A percentile compares a stretch with the other conserved stretches of the same genome.
phyloP scores from a whole-genome alignment of 2,329 filamentous ascomycete genomes.

The Pezicula neosporulosa region DNA sequence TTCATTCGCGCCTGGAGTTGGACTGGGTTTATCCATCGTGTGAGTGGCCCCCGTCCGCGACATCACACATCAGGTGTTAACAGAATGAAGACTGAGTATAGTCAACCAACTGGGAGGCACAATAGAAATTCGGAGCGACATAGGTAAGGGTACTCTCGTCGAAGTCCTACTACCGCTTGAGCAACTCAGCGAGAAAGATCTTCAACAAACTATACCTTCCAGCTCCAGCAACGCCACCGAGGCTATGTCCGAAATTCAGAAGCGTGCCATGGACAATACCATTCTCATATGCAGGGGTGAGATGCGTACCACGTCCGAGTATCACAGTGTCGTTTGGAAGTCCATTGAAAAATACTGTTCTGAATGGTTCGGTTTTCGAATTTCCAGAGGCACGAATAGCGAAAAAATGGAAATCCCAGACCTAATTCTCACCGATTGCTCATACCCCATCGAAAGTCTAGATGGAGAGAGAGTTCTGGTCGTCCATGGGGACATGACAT shows the following conservation, averaged over 20 bases:
- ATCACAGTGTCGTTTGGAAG: constrained; percentile 15
- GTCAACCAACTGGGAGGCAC: constrained; percentile 56
- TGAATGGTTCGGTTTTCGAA: constrained; percentile 23
- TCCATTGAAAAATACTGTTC: constrained; percentile 22
- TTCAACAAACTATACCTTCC: neutral
- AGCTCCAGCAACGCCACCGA: constrained; percentile 3
- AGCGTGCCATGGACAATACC: constrained; percentile 11
- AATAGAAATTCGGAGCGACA: constrained; percentile 54
- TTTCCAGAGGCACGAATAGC: constrained; percentile 2
- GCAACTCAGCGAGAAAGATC: constrained; percentile 1
- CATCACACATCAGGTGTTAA: neutral
- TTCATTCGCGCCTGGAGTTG: constrained; percentile 54
- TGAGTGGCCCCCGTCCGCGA: constrained; percentile 30
- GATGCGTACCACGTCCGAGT: neutral
- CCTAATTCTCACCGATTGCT: constrained; percentile 16
- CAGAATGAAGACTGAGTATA: constrained; percentile 34
- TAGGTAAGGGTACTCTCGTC: constrained; percentile 51
- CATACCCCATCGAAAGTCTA: constrained; percentile 1
- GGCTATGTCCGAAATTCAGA: constrained; percentile 11
- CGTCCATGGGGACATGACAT: constrained; percentile 15
- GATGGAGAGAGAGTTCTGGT: constrained; percentile 14
- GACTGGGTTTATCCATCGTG: constrained; percentile 61
- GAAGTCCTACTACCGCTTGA: constrained; percentile 40
- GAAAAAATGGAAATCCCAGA: constrained; percentile 8
- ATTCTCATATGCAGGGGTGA: constrained; percentile 10